Percentiles rank a stretch among this genome's conserved stretches.
Conservation (phyloP, 768 basidiomycete species). For the Paxillus rubicundulus region DNA sequence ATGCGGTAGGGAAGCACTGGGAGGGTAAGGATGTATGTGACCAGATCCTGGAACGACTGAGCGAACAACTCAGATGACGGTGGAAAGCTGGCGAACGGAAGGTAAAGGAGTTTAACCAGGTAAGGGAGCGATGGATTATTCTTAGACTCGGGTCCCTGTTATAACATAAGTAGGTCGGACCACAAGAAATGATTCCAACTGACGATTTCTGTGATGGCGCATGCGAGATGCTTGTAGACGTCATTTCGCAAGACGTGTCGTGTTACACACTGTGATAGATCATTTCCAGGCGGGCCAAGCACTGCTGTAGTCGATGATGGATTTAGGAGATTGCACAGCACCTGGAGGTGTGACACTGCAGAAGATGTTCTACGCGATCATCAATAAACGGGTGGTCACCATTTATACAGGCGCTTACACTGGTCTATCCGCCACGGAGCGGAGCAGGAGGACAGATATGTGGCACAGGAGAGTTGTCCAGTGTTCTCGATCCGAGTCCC, state of each 20-base stretch:
- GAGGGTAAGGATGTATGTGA: constrained; percentile 62
- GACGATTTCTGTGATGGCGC: constrained; percentile 41
- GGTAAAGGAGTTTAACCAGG: constrained; percentile 26
- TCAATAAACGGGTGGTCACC: neutral
- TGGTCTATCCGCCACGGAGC: constrained; percentile 47
- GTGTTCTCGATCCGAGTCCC: constrained; percentile 39
- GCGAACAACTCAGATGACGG: constrained; percentile 34
- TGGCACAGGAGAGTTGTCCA: constrained; percentile 65
- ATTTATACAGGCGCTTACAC: constrained; percentile 40
- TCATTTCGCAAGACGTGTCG: constrained; percentile 46
- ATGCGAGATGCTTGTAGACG: constrained; percentile 37
- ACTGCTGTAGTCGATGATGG: constrained; percentile 3
- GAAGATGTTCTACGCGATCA: constrained; percentile 42
- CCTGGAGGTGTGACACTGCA: constrained; percentile 46
- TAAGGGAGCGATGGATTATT: constrained; percentile 31
- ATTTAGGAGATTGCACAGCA: constrained; percentile 49
- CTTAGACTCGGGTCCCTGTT: constrained; percentile 60
- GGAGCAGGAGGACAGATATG: constrained; percentile 47
- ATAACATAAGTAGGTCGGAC: neutral
- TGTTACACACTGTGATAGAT: constrained; percentile 35
- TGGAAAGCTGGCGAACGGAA: constrained; percentile 19
- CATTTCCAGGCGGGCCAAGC: constrained; percentile 31
- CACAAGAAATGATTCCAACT: constrained; percentile 23
- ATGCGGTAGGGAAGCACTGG: constrained; percentile 78
- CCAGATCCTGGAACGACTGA: constrained; percentile 38